These are phyloP conservation scores for Paraurostyla sp. DNA, from an alignment of 73 alveolate genomes.

Conservation along the genomic window DNA sequence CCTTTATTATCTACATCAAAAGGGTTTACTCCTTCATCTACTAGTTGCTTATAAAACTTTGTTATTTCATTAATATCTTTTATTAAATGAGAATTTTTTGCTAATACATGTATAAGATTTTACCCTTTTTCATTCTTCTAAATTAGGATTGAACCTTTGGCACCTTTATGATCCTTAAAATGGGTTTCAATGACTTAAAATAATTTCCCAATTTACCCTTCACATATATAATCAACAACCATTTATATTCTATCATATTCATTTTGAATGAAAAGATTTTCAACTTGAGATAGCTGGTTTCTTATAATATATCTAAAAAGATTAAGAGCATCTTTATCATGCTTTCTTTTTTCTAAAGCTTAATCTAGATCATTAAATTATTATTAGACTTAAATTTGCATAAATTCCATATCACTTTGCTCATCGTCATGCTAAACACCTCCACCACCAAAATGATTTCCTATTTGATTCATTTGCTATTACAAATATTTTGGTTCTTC, in stretches of 20 bases:
- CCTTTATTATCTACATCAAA: conserved; percentile 67
- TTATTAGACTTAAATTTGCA: not conserved
- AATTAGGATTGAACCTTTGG: conserved; percentile 54
- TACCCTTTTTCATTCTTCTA: conserved; percentile 70
- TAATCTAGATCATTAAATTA: not conserved
- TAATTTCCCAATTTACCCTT: conserved; percentile 30
- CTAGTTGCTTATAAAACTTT: not conserved
- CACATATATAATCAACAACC: conserved; percentile 61
- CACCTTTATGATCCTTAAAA: conserved; percentile 27
- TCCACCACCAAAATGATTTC: not conserved
- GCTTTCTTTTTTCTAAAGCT: not conserved
- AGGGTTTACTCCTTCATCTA: conserved; percentile 40
- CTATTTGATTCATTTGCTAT: too few species aligned
- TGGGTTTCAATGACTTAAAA: conserved; percentile 56
- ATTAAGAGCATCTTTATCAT: conserved; percentile 42
- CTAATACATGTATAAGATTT: conserved; percentile 79
- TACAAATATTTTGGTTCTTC: not conserved
- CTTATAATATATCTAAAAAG: conserved; percentile 53
- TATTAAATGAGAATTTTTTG: conserved; percentile 66
- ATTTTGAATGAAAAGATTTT: not conserved
- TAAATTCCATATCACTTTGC: conserved; percentile 52
- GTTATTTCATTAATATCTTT: conserved; percentile 56
- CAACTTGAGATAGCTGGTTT: not conserved
- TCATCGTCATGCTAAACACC: not conserved
- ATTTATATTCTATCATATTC: conserved; percentile 45